Conservation (phyloP, 108 stramenopile genomes). For the Conticribra guillardii region DNA sequence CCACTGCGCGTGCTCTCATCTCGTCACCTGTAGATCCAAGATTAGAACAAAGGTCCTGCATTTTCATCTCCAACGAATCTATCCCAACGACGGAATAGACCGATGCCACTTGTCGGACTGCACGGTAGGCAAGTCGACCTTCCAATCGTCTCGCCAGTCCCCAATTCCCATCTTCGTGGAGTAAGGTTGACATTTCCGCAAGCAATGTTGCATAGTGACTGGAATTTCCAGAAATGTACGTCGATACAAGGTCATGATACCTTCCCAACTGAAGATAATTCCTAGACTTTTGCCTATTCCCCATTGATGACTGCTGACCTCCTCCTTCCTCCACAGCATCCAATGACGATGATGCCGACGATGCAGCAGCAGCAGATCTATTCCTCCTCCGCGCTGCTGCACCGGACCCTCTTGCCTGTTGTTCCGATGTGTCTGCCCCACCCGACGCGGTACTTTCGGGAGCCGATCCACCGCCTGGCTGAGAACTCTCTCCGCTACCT, state of each 20-base stretch:
- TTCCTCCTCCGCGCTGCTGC: too few species aligned
- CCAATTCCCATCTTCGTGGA: conserved; percentile 38
- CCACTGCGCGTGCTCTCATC: conserved; percentile 11
- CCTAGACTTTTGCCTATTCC: conserved; percentile 5
- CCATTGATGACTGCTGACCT: background rate
- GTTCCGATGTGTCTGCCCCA: conserved; percentile 6
- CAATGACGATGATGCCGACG: too few species aligned
- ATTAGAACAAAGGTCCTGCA: conserved; percentile 16
- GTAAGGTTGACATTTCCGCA: conserved; percentile 33
- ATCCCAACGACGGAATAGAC: conserved; percentile 37
- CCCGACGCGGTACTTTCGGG: conserved; percentile 9
- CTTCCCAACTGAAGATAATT: conserved; percentile 19
- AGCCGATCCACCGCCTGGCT: conserved; percentile 1
- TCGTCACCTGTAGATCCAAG: conserved; percentile 17
- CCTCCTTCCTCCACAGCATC: conserved; percentile 2
- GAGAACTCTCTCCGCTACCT: background rate
- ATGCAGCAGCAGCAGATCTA: too few species aligned
- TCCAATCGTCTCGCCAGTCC: conserved; percentile 42
- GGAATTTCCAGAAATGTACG: conserved; percentile 38
- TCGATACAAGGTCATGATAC: conserved; percentile 46
- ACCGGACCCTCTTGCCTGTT: too few species aligned
- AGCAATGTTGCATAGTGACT: conserved; percentile 37
- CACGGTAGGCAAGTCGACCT: conserved; percentile 35
- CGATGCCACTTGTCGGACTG: conserved; percentile 31
- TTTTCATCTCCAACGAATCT: conserved; percentile 21